Base-by-base conservation (phyloP, 768 basidiomycete species). In the Pisolithus orientalis region DNA sequence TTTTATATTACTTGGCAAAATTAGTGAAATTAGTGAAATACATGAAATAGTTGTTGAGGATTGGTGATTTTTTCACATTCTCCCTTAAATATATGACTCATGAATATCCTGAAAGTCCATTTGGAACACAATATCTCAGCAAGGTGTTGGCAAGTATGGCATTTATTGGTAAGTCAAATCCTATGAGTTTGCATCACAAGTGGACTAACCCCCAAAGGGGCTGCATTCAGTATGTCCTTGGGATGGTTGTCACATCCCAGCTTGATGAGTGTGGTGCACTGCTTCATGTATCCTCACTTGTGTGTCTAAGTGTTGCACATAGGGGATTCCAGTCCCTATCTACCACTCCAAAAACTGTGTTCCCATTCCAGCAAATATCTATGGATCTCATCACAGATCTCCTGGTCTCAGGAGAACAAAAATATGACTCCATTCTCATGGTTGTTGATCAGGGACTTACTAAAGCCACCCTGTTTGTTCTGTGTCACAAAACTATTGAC, bases 211-310 rank as follows among this genome's bases (percentile, higher is more conserved):
- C 10, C 72, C 42, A 89, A 88, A 67, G 93, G 93, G 14, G 88
- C 85, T 7, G 70, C 94, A n/a, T 75, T 92, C 10, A 92, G 94
- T 32, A 92, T 90, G 89, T 69, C 92, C 44, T 92, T 93, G 59
- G 88, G 90, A 69, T 90, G 82, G 64, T 73, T 93, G 54, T 88
- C 87, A 14, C 92, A 94, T 66, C 90, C 88, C 66, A 60, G 86
- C 47, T 94, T 93, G 62, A 86, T 85, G 59, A 91, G 91, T 57
- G 94, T 94, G 91, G 85, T 86, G 53, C 47, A 75, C 8, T 2
- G 13, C 4, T 16, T 62, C 16, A 14, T 24, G 28, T 17, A 13
- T 38, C 44, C 16, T 32, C 7, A 13, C 9, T 21, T 46, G 50
- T 32, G 46, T 38, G 31, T 21, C 44, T 46, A 49, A 59, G 49